Evolutionary conservation across 208 protist species (phyloP).

Genomic region (Porcisia deanei): DNA sequence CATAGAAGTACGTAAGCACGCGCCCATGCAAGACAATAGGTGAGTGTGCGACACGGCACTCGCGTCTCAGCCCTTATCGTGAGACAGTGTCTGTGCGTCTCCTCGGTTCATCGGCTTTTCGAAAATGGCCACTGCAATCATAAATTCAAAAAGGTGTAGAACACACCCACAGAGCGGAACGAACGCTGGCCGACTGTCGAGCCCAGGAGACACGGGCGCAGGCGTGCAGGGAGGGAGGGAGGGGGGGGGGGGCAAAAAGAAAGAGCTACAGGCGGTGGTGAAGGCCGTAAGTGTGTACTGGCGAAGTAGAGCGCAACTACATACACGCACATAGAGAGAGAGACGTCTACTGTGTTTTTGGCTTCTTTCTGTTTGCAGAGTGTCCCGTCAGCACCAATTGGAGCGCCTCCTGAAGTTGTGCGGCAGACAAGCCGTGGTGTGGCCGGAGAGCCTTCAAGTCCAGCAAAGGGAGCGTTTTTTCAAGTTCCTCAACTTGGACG

Average conservation of each 20-base stretch:
- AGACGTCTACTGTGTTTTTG: background rate
- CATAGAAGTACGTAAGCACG: no score
- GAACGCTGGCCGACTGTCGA: no score
- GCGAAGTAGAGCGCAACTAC: background rate
- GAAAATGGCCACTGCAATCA: background rate
- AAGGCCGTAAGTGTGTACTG: background rate
- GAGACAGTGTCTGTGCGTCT: background rate
- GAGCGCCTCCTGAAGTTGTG: slow-evolving; percentile 35
- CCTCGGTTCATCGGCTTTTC: background rate
- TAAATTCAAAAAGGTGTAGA: no score
- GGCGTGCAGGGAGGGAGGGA: no score
- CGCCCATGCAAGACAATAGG: background rate
- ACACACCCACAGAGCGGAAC: no score
- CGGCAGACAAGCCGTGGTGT: slow-evolving; percentile 50
- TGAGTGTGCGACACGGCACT: background rate
- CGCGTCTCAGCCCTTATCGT: background rate
- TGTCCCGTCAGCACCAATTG: slow-evolving; percentile 27
- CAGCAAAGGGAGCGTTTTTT: slow-evolving; percentile 35
- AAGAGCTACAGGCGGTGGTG: no score
- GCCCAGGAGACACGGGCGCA: no score
- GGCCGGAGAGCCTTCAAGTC: slow-evolving; percentile 41
- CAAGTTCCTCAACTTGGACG: slow-evolving; percentile 45
- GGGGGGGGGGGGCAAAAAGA: no score
- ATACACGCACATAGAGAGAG: background rate
- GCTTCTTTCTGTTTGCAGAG: background rate